These are phyloP conservation scores for Capsella rubella DNA, from an alignment of 441 rosid genomes.

Conservation along the genomic window DNA sequence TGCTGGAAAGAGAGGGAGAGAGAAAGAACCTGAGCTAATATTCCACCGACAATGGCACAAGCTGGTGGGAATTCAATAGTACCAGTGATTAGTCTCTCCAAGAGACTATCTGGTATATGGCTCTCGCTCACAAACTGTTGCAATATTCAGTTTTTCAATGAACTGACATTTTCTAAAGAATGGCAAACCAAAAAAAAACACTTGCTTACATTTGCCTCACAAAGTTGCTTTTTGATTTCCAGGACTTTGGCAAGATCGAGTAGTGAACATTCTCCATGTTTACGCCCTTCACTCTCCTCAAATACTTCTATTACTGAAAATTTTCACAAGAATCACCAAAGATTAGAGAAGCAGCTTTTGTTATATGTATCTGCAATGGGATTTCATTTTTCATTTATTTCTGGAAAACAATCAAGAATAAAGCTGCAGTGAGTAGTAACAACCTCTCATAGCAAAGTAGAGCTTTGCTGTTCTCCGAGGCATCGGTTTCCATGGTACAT, in stretches of 20 bases:
- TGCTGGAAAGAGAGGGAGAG: background rate
- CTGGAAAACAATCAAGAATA: slow-evolving; percentile 8
- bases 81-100: slow-evolving; percentile 68
- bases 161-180: background rate
- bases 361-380: background rate
- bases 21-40: slow-evolving; percentile 78
- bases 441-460: slow-evolving; percentile 87
- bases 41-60: slow-evolving; percentile 91
- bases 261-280: slow-evolving; percentile 57
- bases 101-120: slow-evolving; percentile 63
- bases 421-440: slow-evolving; percentile 13
- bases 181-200: background rate
- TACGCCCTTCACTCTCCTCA: slow-evolving; percentile 69
- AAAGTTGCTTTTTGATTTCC: slow-evolving; percentile 65
- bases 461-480: slow-evolving; percentile 75
- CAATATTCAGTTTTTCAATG: background rate
- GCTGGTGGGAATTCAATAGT: slow-evolving; percentile 76
- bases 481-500: slow-evolving; percentile 72
- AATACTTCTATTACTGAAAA: slow-evolving; percentile 72
- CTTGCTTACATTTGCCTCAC: slow-evolving; percentile 64
- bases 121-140: slow-evolving; percentile 66
- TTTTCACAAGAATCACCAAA: slow-evolving; percentile 8
- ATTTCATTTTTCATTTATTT: background rate
- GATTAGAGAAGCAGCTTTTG: background rate
- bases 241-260: slow-evolving; percentile 65